Base-by-base conservation (phyloP, 805 yeast species). In the Candida saitoana region DNA sequence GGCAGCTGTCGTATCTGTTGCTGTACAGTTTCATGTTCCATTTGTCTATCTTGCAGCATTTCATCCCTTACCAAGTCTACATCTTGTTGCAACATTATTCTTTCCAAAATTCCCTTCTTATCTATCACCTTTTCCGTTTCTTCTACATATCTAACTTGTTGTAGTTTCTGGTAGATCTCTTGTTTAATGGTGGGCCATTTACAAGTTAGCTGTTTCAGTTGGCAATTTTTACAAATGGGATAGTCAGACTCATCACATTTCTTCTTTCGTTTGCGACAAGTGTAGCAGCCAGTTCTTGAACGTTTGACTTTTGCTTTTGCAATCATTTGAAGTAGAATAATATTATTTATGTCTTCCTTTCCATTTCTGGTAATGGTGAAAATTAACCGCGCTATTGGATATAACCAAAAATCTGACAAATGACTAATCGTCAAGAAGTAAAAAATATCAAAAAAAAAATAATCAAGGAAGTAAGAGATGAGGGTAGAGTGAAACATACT, bases 191-290 rank as follows among this genome's bases (percentile, higher is more conserved):
- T 34, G 5, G 66, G 60, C 69, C 69, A 63, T 25, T 43, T 44
- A 44, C 69, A 63, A 9, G 39, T 36, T 12, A 60, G 37, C 14
- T 41, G 39, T 33, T 54, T 56, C 5, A 14, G 16, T 24, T 47
- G 43, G 42, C 69, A 63, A 41, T 58, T 57, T 20, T 42, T 43
- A 48, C 69, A 63, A 2, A 41, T 43, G 3, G 67, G 67, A 41
- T 57, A 62, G 56, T 55, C 58, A 20, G 39, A 41, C 46, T 62
- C 67, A 45, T 62, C 67, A 48, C 67, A 62, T 46, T 59, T 61
- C 46, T 56, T 60, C 45, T 53, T 55, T 11, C 60, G 49, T 38
- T 45, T 46, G 15, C 64, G 51, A 47, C 66, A 61, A n/a, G 65
- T 59, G 31, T 51, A 47, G 36, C 68, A 63, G 5, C 68, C 68